Percentiles rank a stretch among this genome's conserved stretches.
phyloP scores from a whole-genome alignment of 2,329 filamentous ascomycete genomes.

The Microthyrium microscopicum region DNA sequence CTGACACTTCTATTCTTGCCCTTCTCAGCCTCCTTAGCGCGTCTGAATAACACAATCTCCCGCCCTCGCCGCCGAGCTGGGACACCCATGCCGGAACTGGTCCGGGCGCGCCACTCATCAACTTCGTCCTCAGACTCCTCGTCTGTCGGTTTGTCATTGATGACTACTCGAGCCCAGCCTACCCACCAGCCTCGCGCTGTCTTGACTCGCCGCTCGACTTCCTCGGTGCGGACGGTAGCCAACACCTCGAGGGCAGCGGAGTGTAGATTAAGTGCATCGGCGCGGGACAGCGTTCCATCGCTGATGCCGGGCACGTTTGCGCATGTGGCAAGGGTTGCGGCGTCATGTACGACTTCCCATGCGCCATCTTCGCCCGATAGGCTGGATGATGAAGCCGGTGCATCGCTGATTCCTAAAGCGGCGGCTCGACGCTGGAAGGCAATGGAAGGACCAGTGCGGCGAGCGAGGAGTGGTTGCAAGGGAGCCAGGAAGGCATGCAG shows the following conservation, averaged over 20 bases:
- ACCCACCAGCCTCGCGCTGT: conserved; percentile 52
- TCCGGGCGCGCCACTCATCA: too few species aligned
- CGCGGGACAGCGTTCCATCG: conserved; percentile 16
- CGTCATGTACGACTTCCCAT: conserved; percentile 10
- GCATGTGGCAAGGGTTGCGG: conserved; percentile 18
- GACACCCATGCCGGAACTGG: neutral
- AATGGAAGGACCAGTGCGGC: conserved; percentile 23
- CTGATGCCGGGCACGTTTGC: conserved; percentile 8
- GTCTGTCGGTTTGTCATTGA: neutral
- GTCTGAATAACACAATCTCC: neutral
- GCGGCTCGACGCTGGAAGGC: conserved; percentile 26
- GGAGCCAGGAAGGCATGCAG: conserved; percentile 35
- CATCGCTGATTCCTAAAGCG: conserved; percentile 11
- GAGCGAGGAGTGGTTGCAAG: conserved; percentile 27
- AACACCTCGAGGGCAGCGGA: conserved; percentile 41
- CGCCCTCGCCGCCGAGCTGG: neutral
- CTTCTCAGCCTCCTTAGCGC: neutral
- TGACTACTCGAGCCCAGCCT: conserved; percentile 37
- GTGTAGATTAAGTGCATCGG: conserved; percentile 46
- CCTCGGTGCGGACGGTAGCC: conserved; percentile 29
- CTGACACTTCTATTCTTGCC: conserved; percentile 8
- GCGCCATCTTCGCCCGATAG: conserved; percentile 14
- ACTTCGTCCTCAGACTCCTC: neutral
- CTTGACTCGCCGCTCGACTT: conserved; percentile 45
- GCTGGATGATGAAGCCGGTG: conserved; percentile 17